These are phyloP conservation scores for Sporothrix pseudoabietina DNA, from an alignment of 2,329 filamentous ascomycete species.

Conservation along the genomic window DNA sequence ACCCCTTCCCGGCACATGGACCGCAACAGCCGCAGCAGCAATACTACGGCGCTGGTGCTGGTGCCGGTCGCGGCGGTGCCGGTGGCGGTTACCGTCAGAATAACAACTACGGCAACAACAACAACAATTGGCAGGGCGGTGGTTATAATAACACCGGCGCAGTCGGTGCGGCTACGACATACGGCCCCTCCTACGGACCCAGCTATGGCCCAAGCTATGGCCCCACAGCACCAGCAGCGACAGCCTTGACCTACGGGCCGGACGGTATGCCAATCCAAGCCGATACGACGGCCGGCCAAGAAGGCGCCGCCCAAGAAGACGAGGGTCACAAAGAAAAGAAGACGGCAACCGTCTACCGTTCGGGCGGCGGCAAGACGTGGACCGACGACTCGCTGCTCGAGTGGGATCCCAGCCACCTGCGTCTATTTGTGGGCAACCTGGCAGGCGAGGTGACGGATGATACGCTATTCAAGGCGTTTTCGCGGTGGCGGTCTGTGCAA, in stretches of 20 bases:
- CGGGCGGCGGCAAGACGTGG: conserved; percentile 92
- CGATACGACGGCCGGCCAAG: conserved; percentile 36
- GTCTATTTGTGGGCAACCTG: conserved; percentile 94
- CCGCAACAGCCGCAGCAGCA: conserved; percentile 33
- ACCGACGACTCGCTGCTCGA: conserved; percentile 84
- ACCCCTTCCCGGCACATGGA: conserved; percentile 74
- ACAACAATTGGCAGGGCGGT: conserved; percentile 62
- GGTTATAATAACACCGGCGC: conserved; percentile 40
- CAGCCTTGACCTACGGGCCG: conserved; percentile 35
- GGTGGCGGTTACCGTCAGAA: conserved; percentile 55
- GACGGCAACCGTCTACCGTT: conserved; percentile 83
- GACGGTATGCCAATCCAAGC: conserved; percentile 13
- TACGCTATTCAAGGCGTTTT: conserved; percentile 89
- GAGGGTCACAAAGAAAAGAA: conserved; percentile 55
- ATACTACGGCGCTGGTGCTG: conserved; percentile 15
- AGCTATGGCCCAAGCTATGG: conserved; percentile 34
- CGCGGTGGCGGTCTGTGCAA: conserved; percentile 81
- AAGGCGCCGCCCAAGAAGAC: conserved; percentile 43
- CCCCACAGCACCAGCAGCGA: conserved; percentile 38
- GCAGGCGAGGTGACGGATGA: conserved; percentile 98
- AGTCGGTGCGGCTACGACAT: conserved; percentile 29
- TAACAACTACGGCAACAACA: conserved; percentile 65
- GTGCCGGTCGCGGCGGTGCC: conserved; percentile 37
- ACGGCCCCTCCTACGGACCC: conserved; percentile 14
- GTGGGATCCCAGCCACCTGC: conserved; percentile 93